Evolutionary conservation across 805 yeast species (phyloP).

Genomic region (Lipomyces mesembrius): DNA sequence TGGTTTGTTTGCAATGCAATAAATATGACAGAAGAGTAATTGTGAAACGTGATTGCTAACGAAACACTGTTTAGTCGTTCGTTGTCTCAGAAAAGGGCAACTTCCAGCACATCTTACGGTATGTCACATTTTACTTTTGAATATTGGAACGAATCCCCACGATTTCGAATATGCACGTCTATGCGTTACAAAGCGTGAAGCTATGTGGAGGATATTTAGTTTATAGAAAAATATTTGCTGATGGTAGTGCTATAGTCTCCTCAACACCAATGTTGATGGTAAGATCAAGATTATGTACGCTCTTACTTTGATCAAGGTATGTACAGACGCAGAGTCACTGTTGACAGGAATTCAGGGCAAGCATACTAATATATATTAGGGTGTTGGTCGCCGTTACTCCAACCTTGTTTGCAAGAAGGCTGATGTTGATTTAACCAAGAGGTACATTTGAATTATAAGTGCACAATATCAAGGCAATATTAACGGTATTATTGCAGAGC

Average conservation of each 20-base stretch:
- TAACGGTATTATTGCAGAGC: slow-evolving; percentile 53
- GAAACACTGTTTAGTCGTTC: slow-evolving; percentile 65
- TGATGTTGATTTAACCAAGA: slow-evolving; percentile 95
- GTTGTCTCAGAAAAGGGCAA: slow-evolving; percentile 99
- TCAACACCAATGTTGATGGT: slow-evolving; percentile 99
- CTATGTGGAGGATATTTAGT: background rate
- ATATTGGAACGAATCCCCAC: background rate
- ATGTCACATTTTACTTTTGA: slow-evolving; percentile 51
- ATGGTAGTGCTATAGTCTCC: slow-evolving; percentile 65
- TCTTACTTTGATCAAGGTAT: slow-evolving; percentile 80
- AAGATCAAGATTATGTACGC: slow-evolving; percentile 99
- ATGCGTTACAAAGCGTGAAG: background rate
- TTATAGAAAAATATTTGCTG: slow-evolving; percentile 5
- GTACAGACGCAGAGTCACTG: background rate
- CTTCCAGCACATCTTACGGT: slow-evolving; percentile 99
- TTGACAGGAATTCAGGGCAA: background rate
- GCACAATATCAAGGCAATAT: background rate
- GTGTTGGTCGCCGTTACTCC: slow-evolving; percentile 99
- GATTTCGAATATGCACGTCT: background rate
- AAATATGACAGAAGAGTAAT: background rate
- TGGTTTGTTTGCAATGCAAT: slow-evolving; percentile 8
- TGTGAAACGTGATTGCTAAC: background rate
- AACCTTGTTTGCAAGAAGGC: slow-evolving; percentile 99
- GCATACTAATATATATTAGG: slow-evolving; percentile 55
- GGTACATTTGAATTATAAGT: slow-evolving; percentile 46